A percentile compares a stretch with the other conserved stretches of the same genome.
Conservation (phyloP, 2,329 filamentous ascomycete species). For the Pseudogymnoascus pannorum region DNA sequence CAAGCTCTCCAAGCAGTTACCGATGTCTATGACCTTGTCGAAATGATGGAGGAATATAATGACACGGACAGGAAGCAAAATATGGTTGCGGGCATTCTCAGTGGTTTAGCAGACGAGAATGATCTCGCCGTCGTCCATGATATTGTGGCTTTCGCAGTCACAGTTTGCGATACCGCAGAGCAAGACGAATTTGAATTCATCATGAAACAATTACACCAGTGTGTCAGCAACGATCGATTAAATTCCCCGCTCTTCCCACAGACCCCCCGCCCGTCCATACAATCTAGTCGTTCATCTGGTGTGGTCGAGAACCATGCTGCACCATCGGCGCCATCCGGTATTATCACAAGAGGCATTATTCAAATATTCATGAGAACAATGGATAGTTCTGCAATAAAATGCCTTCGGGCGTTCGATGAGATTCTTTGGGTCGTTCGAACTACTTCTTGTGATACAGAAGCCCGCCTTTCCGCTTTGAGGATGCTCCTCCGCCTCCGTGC, state of each 20-base stretch:
- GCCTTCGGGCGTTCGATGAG: constrained; percentile 52
- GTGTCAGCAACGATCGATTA: constrained; percentile 41
- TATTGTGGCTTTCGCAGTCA: constrained; percentile 56
- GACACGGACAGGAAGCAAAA: constrained; percentile 49
- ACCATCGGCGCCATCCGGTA: constrained; percentile 54
- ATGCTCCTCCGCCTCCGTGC: constrained; percentile 75
- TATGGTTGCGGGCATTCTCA: constrained; percentile 54
- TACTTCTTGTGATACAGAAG: constrained; percentile 55
- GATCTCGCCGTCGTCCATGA: constrained; percentile 59
- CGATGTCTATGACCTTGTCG: constrained; percentile 41
- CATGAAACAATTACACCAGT: constrained; percentile 43
- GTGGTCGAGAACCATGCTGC: background rate
- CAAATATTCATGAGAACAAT: constrained; percentile 70
- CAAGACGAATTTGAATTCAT: constrained; percentile 52
- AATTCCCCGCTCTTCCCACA: constrained; percentile 34
- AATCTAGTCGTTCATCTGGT: background rate
- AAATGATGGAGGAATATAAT: constrained; percentile 47
- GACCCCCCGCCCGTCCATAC: constrained; percentile 17
- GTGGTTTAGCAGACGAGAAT: constrained; percentile 53
- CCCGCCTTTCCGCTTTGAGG: constrained; percentile 68
- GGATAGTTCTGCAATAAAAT: constrained; percentile 58
- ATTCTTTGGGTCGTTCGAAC: constrained; percentile 58
- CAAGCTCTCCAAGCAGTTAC: constrained; percentile 53
- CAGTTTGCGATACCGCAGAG: constrained; percentile 54
- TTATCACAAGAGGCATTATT: constrained; percentile 64